Base-by-base conservation (phyloP, 2,329 filamentous ascomycete species). In the Juglanconis sp. region DNA sequence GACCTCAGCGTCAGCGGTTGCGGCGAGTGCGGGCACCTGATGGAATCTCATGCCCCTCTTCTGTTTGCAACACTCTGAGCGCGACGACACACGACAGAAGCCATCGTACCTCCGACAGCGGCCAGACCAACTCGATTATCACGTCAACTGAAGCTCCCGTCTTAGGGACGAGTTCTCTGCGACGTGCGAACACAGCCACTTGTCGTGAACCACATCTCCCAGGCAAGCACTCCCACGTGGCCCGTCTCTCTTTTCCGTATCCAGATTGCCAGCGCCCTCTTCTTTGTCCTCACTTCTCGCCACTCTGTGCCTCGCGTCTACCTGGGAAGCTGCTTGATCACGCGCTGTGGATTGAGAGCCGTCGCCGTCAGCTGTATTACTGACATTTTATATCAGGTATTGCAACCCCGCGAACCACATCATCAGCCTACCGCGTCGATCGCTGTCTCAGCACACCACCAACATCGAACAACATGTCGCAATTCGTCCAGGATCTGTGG, bases 401-500 rank as follows among this genome's bases (percentile, higher is more conserved):
- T 24, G 10, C 13, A 9, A 10, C 46, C 10, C 9, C 4, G 5
- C 46, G 11, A 11, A 10, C 46, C 46, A 9, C 9, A n/a, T 31
- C 8, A 30, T 17, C 9, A 31, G 15, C 24, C 5, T 5, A 10
- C 24, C 17, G 17, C n/a, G 44, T 10, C 44, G 9, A 47, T 3
- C 44, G 38, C 38, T 15, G 10, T 42, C 38, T 42, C 10, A 24
- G 24, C 10, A 13, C 44, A 47, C 15, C 13, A 7, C 46, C 34
- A 38, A 4, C 4, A 34, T 5, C 7, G n/a, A 32, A 57, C 51
- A 66, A 60, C 67, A 87, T 87, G 85, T 77, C 85, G 13, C 72
- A 78, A 68, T 88, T 88, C 75, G 69, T 96, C 64, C 81, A 86
- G 70, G 86, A 93, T 67, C 88, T 97, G 63, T 96, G 92, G 90